These are phyloP conservation scores for Spinellus fusiger DNA, from an alignment of 192 early-diverging fungal genomes.

Conservation along the genomic window DNA sequence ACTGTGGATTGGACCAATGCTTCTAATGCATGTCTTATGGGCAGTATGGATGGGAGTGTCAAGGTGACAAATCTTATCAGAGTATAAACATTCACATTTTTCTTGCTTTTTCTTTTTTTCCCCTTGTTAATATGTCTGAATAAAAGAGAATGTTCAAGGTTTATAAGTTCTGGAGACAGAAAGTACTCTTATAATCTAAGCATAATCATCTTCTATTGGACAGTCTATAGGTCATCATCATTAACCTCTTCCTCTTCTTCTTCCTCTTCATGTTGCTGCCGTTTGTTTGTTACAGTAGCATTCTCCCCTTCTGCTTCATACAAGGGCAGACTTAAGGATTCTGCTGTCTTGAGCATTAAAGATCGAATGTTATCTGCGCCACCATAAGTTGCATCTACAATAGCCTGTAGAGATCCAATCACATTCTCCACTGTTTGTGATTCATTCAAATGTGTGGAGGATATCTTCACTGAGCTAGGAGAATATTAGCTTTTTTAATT, in stretches of 20 bases:
- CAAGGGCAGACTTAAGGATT: slow-evolving; percentile 78
- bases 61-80: slow-evolving; percentile 46
- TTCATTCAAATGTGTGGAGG: slow-evolving; percentile 50
- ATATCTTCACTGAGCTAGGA: slow-evolving; percentile 69
- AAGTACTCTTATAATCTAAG: too few relatives aligned
- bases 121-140: too few relatives aligned
- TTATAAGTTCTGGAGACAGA: too few relatives aligned
- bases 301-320: slow-evolving; percentile 58
- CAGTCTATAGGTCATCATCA: too few relatives aligned
- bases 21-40: slow-evolving; percentile 45
- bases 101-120: not conserved
- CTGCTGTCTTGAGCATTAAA: slow-evolving; percentile 76
- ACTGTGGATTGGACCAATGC: slow-evolving; percentile 49
- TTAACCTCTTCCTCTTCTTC: too few relatives aligned
- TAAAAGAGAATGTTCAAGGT: too few relatives aligned
- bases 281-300: not conserved
- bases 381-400: slow-evolving; percentile 65
- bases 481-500: not conserved
- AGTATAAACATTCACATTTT: slow-evolving; percentile 19
- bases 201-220: too few relatives aligned
- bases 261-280: not conserved
- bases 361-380: slow-evolving; percentile 83
- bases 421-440: slow-evolving; percentile 75
- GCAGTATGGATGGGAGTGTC: slow-evolving; percentile 45
- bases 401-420: slow-evolving; percentile 46